Conservation (phyloP, 148 eudicot species). For the Silene uniflora region DNA sequence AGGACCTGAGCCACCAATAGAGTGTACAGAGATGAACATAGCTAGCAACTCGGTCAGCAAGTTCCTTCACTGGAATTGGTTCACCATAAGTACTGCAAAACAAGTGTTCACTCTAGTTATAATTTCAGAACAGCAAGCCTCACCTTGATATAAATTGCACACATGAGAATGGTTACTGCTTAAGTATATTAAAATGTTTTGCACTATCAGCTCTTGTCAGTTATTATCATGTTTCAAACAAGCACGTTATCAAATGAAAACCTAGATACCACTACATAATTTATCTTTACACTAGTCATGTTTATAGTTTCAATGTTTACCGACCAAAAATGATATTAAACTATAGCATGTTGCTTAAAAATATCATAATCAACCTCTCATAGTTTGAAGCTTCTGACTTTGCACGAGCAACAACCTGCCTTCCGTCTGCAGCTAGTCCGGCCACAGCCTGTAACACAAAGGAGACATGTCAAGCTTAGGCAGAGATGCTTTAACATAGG, state of each 20-base stretch:
- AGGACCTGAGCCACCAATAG: slow-evolving; percentile 99
- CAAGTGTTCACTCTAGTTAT: slow-evolving; percentile 5
- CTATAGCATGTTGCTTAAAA: too few relatives aligned
- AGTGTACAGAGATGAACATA: slow-evolving; percentile 96
- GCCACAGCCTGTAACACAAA: slow-evolving; percentile 36
- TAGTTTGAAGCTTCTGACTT: slow-evolving; percentile 46
- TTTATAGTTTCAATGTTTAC: too few relatives aligned
- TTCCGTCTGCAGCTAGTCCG: slow-evolving; percentile 56
- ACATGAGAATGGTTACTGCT: too few relatives aligned
- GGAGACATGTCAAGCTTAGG: slow-evolving; percentile 4
- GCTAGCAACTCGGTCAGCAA: slow-evolving; percentile 92
- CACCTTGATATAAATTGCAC: neutral
- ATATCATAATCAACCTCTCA: slow-evolving; percentile 36
- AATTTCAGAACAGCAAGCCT: too few relatives aligned
- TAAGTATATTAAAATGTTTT: too few relatives aligned
- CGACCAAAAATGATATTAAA: too few relatives aligned
- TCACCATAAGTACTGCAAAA: slow-evolving; percentile 74
- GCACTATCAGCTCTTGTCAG: too few relatives aligned
- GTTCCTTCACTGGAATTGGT: slow-evolving; percentile 90
- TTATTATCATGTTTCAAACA: too few relatives aligned
- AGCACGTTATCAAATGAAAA: too few relatives aligned
- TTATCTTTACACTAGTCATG: too few relatives aligned
- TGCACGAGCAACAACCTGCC: slow-evolving; percentile 51
- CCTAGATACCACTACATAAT: too few relatives aligned
- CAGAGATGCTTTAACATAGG: neutral